Base-by-base conservation (phyloP, 805 yeast species). In the Brettanomyces nanus region DNA sequence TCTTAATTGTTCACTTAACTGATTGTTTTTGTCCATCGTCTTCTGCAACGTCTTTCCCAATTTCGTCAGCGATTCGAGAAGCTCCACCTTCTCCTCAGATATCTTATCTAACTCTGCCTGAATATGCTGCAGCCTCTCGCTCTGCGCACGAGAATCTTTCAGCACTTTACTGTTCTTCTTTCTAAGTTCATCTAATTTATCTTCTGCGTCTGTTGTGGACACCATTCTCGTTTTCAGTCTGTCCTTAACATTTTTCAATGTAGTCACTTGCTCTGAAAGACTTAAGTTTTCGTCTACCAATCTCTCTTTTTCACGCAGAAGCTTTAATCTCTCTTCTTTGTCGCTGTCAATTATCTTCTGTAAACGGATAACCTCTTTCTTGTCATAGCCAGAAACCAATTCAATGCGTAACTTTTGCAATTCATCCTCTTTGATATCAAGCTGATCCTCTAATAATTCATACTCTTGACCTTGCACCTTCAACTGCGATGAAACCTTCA, bases 41-140 rank as follows among this genome's bases (percentile, higher is more conserved):
- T 49, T 45, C 15, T 40, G 46, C 36, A 52, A 52, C 10, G 38
- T 52, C 3, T 32, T 40, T n/a, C 48, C 48, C 14, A 54, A 39
- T 7, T 43, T 22, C 17, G 49, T 36, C 5, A 55, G 39, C 5
- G 50, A 39, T 11, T 29, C 22, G 23, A 6, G 28, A 11, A 30
- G 19, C 20, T 21, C 19, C n/a, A 22, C 28, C 17, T 36, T 36
- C 15, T 29, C 38, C 14, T 17, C 14, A 20, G 27, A 21, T 14
- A 23, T 20, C 6, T 32, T 25, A 15, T 33, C 29, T 14, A 34
- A 11, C 23, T 19, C 6, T 11, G 18, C 17, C 18, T 27, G 20
- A 33, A 22, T 18, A 6, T 15, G 19, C 14, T 23, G 20, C 18
- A 33, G 9, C 19, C 17, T n/a, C 10, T 19, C 6, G 13, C 11